Evolutionary conservation across 1,139 yeast genomes (phyloP), one percentile per base, ranked within the genome.

Genomic region (Suhomyces terraborum): DNA sequence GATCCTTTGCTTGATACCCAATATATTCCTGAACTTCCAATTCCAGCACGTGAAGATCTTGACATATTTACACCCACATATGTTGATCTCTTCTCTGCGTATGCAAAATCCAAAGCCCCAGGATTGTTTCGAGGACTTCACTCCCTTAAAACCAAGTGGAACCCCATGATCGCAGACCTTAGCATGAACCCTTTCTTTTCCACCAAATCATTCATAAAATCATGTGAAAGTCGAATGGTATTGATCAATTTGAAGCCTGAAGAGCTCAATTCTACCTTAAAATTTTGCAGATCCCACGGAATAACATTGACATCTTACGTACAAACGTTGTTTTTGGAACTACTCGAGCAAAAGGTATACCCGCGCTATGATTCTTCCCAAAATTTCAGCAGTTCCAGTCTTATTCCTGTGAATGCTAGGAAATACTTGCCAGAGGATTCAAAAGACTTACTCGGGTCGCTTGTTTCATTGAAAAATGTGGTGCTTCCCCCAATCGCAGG

Each of bases 401-500:
- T 12, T 14, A 10, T 36, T 10, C 28, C 40, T 1, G n/a, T 32
- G 6, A 35, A 36, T 20, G 27, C 13, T 7, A 31, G 40, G 21
- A 31, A 31, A 13, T 20, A 7, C n/a, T 13, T 36, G 10, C n/a
- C 22, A 3, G 20, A 14, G n/a, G 18, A 26, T 7, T 8, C 10
- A 5, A 6, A 19, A 3, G 10, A 18, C 6, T 14, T 14, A 6
- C 8, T 25, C 9, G 40, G 40, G 8, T n/a, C 17, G 16, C 13
- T 25, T 8, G 19, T 13, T 8, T 51, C 56, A 17, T 58, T 59
- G 3, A 47, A 48, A 13, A 46, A 46, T 6, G 33, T 55, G 7
- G 23, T 32, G 7, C 39, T 50, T 8, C 51, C 52, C 56, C 48
- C 51, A 49, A 34, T 31, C 26, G 8, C 42, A 51, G 31, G 59